phyloP scores from a whole-genome alignment of 768 basidiomycete genomes.

The Zangia roseola region DNA sequence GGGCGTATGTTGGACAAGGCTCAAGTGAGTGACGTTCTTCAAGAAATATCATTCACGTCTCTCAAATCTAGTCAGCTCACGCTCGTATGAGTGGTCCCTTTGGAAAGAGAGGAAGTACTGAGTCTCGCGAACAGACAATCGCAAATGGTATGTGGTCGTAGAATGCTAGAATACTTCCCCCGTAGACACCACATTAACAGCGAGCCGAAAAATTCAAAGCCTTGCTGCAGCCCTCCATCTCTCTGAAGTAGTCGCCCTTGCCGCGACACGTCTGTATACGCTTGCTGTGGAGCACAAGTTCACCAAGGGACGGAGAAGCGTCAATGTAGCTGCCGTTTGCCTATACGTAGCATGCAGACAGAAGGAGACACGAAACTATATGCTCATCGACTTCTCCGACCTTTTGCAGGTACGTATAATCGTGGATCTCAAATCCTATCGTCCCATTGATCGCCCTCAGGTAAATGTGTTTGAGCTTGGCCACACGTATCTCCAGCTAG shows the following conservation, averaged over 20 bases:
- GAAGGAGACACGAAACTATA: constrained; percentile 87
- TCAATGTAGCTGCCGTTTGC: constrained; percentile 95
- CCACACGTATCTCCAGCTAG: constrained; percentile 91
- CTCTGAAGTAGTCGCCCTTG: constrained; percentile 75
- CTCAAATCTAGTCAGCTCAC: constrained; percentile 50
- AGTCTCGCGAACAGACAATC: constrained; percentile 89
- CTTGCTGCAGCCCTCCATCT: constrained; percentile 77
- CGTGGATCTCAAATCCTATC: not conserved
- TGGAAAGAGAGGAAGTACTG: constrained; percentile 73
- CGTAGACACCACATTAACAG: constrained; percentile 40
- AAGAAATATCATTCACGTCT: not conserved
- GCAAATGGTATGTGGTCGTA: constrained; percentile 63
- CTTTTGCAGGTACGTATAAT: constrained; percentile 66
- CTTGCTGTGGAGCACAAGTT: constrained; percentile 94
- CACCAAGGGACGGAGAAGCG: constrained; percentile 86
- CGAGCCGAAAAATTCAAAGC: constrained; percentile 78
- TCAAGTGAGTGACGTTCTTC: constrained; percentile 62
- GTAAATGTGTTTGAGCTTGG: constrained; percentile 98
- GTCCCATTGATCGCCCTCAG: constrained; percentile 38
- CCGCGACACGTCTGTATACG: constrained; percentile 86
- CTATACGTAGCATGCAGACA: constrained; percentile 92
- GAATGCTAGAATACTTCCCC: not conserved
- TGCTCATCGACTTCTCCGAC: constrained; percentile 99
- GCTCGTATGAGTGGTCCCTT: constrained; percentile 81
- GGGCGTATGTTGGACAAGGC: constrained; percentile 87